Evolutionary conservation across 208 protist genomes (phyloP).

Genomic region (Trypanosoma platydactyli): DNA sequence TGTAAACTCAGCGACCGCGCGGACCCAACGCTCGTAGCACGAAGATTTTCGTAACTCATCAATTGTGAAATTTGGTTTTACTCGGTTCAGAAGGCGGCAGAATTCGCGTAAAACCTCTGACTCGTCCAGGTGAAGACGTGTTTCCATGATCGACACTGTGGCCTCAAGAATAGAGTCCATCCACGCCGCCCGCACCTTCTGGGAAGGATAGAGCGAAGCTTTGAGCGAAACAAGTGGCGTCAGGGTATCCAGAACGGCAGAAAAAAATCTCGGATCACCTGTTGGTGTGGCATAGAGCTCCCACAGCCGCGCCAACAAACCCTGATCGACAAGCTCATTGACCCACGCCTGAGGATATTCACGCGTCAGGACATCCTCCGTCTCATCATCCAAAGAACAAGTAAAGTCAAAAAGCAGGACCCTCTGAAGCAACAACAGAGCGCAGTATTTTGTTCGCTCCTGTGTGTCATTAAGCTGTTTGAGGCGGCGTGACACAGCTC

Average conservation of each 20-base stretch:
- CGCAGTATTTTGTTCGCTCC: slow-evolving; percentile 9
- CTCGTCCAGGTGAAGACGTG: slow-evolving; percentile 38
- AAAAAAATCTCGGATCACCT: slow-evolving; percentile 12
- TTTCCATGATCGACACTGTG: slow-evolving; percentile 53
- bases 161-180: slow-evolving; percentile 43
- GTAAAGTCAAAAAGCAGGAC: slow-evolving; percentile 37
- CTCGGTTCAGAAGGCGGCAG: slow-evolving; percentile 45
- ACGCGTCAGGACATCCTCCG: slow-evolving; percentile 24
- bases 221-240: slow-evolving; percentile 33
- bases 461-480: slow-evolving; percentile 17
- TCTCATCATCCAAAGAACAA: slow-evolving; percentile 14
- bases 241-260: slow-evolving; percentile 28
- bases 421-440: slow-evolving; percentile 24
- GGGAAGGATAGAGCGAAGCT: slow-evolving; percentile 27
- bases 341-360: slow-evolving; percentile 34
- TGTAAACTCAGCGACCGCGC: slow-evolving; percentile 26
- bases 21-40: slow-evolving; percentile 37
- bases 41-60: slow-evolving; percentile 42
- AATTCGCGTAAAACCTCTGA: slow-evolving; percentile 34
- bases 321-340: slow-evolving; percentile 24
- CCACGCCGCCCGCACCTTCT: slow-evolving; percentile 32
- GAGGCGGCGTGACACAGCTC: slow-evolving; percentile 29
- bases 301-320: slow-evolving; percentile 33
- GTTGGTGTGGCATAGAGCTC: slow-evolving; percentile 24
- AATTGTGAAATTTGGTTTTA: slow-evolving; percentile 61